Base-by-base conservation (phyloP, 164 flowering plant species). In the Warburgia ugandensis region DNA sequence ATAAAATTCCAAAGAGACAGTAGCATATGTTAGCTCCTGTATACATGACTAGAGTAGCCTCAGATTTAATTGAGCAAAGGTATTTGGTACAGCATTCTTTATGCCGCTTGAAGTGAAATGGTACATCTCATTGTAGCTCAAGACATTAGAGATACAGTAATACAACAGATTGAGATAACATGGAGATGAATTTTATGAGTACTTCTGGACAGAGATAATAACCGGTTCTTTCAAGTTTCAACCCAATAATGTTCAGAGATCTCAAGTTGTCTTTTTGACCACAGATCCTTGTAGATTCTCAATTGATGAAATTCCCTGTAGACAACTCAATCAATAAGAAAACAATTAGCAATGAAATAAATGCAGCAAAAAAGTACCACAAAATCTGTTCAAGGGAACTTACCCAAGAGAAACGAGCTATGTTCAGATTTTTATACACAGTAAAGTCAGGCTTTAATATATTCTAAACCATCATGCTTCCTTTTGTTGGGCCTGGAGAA, bases 401-500 rank as follows among this genome's bases (percentile, higher is more conserved):
- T 27, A 53, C 64, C 55, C n/a, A 38, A n/a, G 6, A 19, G n/a
- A 61, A 4, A 12, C 25, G 29, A 19, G 19, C 40, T 29, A 12
- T 40, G 40, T 13, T 20, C 13, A 29, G 30, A 16, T 25, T 41
- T 42, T 17, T 22, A 16, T 16, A 7, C 5, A 13, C 14, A 39
- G 42, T 48, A 39, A 23, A 42, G 13, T 72, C 69, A 78, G 42
- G 73, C 61, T 57, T 70, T 65, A 35, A 69, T 69, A 49, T 68
- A 68, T 32, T 72, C 79, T 33, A 48, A 26, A 29, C 80, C 74
- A 50, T 50, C 56, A 54, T 72, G 86, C 67, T 83, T 78, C 60
- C 82, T 74, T 60, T 86, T 79, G 64, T 77, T 79, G 51, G 81
- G 70, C 55, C 62, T 67, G 6, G 84, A 69, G 57, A 79, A 80